Conservation (phyloP, 139 green algal genomes). For the Asterochloris sp. region DNA sequence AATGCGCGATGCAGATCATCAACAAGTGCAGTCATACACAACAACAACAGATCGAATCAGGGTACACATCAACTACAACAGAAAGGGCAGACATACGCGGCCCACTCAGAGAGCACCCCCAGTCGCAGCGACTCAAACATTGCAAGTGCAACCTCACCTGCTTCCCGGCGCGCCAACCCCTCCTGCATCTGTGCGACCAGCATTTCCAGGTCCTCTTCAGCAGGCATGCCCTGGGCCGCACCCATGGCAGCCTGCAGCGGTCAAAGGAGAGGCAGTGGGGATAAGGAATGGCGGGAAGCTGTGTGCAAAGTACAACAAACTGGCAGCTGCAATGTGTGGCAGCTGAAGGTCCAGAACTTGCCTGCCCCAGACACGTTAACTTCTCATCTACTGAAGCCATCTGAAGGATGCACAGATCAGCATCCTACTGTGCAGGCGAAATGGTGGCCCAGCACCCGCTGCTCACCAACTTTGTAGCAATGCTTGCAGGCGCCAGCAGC, state of each 20-base stretch:
- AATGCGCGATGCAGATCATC: background rate
- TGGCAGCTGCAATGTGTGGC: background rate
- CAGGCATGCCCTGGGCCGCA: background rate
- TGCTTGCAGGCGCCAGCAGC: too few relatives aligned
- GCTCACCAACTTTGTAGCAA: too few relatives aligned
- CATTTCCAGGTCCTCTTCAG: background rate
- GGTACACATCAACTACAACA: background rate
- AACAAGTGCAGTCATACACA: background rate
- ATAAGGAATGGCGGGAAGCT: background rate
- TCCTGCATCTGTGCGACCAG: background rate
- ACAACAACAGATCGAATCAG: background rate
- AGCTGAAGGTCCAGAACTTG: background rate
- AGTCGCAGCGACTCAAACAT: background rate
- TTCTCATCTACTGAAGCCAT: background rate
- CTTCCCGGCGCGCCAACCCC: background rate
- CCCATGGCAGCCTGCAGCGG: constrained; percentile 9
- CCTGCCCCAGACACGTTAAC: background rate
- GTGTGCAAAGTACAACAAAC: background rate
- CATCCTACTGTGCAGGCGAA: too few relatives aligned
- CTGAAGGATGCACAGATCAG: too few relatives aligned
- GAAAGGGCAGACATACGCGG: too few relatives aligned
- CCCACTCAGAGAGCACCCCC: too few relatives aligned
- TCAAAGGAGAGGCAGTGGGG: background rate
- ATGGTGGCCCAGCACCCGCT: too few relatives aligned
- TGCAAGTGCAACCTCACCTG: background rate